Evolutionary conservation across 306 rosid species (phyloP), one percentile per base, ranked within the genome.

Genomic region (Oxytropis ochrocephala): DNA sequence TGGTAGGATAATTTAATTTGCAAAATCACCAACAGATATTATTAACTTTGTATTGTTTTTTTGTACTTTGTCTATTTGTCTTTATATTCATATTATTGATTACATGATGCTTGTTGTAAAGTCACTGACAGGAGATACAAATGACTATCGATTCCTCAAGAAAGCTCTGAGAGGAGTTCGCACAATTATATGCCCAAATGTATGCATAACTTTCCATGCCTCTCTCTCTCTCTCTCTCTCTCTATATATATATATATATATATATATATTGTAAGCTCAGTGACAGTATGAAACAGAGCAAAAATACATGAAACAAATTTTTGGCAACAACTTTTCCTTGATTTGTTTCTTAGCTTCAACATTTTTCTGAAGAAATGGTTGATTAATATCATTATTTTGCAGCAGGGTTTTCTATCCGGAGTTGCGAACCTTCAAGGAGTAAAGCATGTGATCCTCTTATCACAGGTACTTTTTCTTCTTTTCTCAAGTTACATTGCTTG

Each of bases 361-460:
- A 32, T 19, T 0, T 18, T 72, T 61, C 46, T 38, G 7, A n/a
- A 50, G 3, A 51, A 56, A 59, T 53, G 27, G 6, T 74, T 67
- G 69, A 55, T n/a, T n/a, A 24, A 19, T 69, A 72, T 75, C 50
- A 47, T 70, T 50, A 11, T 70, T 65, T 64, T 52, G 8, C 81
- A 90, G 98, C 96, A 90, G 82, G 98, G 98, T 50, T 94, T 94
- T 79, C 79, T 88, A 79, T 88, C 95, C 18, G 77, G 52, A 3
- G 78, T 60, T 75, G 92, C 75, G 64, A 81, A 81, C 84, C 85
- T 88, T 80, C 84, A 81, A 82, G 96, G 96, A 39, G 84, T 83
- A 70, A 85, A 83, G 60, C 96, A 94, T 80, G 78, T 94, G 50
- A 84, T 94, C 75, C 84, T 94, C 63, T 78, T 88, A 61, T 90